These are phyloP conservation scores for Coleophoma cylindrospora DNA, from an alignment of 2,329 filamentous ascomycete genomes.

Conservation along the genomic window DNA sequence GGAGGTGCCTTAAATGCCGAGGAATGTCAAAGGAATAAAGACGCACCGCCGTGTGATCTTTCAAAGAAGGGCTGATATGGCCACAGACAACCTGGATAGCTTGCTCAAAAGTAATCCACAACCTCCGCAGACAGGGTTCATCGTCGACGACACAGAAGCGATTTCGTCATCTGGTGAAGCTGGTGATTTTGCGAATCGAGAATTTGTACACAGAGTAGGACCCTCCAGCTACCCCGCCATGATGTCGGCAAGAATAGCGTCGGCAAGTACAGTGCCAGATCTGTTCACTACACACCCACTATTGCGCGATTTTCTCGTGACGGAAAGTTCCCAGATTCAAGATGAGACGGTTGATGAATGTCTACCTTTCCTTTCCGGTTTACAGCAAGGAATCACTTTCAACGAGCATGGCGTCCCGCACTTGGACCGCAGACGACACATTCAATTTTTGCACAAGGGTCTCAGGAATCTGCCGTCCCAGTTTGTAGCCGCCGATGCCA, in stretches of 20 bases:
- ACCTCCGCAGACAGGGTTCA: slow-evolving; percentile 10
- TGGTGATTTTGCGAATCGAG: slow-evolving; percentile 2
- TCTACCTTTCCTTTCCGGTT: slow-evolving; percentile 58
- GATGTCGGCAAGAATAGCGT: slow-evolving; percentile 14
- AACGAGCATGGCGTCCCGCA: slow-evolving; percentile 71
- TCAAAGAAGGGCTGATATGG: slow-evolving; percentile 14
- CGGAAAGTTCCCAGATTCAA: slow-evolving; percentile 64
- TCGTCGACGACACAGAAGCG: slow-evolving; percentile 12
- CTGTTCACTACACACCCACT: slow-evolving; percentile 54
- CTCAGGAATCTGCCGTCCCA: slow-evolving; percentile 59
- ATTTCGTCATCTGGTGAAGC: slow-evolving; percentile 4
- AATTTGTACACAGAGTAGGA: not conserved
- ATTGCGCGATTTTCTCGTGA: slow-evolving; percentile 61
- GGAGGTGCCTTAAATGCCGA: slow-evolving; percentile 21
- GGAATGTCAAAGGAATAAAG: slow-evolving; percentile 24
- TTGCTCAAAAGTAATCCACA: slow-evolving; percentile 5
- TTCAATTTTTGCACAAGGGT: slow-evolving; percentile 55
- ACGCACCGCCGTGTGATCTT: slow-evolving; percentile 22
- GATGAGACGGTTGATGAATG: slow-evolving; percentile 64
- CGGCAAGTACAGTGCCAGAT: slow-evolving; percentile 36
- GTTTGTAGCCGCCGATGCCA: slow-evolving; percentile 77
- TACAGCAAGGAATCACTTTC: slow-evolving; percentile 41
- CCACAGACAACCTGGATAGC: slow-evolving; percentile 9
- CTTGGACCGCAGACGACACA: slow-evolving; percentile 61
- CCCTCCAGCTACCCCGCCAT: not conserved